A percentile compares a stretch with the other conserved stretches of the same genome.
Evolutionary conservation across 2,329 filamentous ascomycete species (phyloP).

Genomic region (Xylariaceae sp.): DNA sequence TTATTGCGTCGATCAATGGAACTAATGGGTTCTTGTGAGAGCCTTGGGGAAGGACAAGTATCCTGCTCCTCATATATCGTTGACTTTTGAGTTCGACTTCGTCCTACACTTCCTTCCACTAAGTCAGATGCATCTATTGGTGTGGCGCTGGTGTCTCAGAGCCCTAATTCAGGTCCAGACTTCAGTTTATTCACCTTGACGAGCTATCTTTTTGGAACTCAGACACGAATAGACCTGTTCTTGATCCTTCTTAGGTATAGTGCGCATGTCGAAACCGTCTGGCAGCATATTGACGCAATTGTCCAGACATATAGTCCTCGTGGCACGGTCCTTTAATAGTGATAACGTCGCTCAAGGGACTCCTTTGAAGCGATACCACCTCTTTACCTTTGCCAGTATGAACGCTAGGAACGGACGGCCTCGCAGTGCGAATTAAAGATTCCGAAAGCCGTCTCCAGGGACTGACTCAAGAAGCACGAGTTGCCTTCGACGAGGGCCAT

Average conservation of each 20-base stretch:
- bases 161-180: neutral
- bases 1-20: neutral
- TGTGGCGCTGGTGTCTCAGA: conserved; percentile 1
- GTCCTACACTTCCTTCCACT: conserved; percentile 1
- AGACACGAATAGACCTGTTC: neutral
- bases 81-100: conserved; percentile 1
- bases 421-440: neutral
- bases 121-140: neutral
- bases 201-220: neutral
- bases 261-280: neutral
- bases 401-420: neutral
- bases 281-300: neutral
- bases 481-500: neutral
- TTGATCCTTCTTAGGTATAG: neutral
- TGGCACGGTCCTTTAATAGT: neutral
- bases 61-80: neutral
- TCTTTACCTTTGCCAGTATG: neutral
- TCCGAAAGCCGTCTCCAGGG: neutral
- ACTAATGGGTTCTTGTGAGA: neutral
- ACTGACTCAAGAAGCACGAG: conserved; percentile 5
- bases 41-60: neutral
- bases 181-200: conserved; percentile 6
- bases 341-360: neutral
- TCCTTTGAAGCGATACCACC: neutral
- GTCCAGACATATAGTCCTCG: neutral